Percentiles rank a stretch among this genome's conserved stretches.
These are phyloP conservation scores for Immersiporthe knoxdaviesiana DNA, from an alignment of 2,329 filamentous ascomycete genomes.

Conservation along the genomic window DNA sequence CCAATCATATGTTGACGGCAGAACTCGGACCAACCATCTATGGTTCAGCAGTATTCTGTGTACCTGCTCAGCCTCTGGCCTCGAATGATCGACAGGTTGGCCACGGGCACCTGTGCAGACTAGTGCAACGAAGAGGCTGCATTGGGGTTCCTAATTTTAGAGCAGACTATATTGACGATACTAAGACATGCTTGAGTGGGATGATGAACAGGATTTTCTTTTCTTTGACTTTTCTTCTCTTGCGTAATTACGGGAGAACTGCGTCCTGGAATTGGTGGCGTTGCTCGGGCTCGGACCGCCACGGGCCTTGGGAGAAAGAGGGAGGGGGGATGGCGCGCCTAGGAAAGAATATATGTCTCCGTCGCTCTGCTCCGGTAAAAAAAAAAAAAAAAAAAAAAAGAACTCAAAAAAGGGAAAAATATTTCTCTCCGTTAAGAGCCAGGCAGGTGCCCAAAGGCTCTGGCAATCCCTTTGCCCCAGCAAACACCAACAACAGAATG, in stretches of 20 bases:
- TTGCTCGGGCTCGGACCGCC: not conserved
- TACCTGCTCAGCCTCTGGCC: constrained; percentile 10
- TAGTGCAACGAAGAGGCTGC: constrained; percentile 7
- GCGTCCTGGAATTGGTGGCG: not conserved
- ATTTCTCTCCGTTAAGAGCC: not conserved
- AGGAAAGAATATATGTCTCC: not conserved
- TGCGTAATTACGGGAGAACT: not conserved
- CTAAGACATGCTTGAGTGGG: constrained; percentile 1
- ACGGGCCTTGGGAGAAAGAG: no score
- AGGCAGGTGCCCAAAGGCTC: not conserved
- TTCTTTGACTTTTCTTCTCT: not conserved
- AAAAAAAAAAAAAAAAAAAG: no score
- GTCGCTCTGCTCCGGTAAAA: not conserved
- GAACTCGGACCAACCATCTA: not conserved
- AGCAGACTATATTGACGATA: constrained; percentile 6
- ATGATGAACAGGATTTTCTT: not conserved
- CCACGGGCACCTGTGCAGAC: constrained; percentile 4
- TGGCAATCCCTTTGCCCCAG: not conserved
- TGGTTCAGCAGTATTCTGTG: not conserved
- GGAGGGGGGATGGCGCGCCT: no score
- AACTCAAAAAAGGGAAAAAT: no score
- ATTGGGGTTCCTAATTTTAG: constrained; percentile 9
- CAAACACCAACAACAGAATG: constrained; percentile 1
- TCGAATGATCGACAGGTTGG: constrained; percentile 3
- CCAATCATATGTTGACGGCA: not conserved